Conservation (phyloP, 192 early-diverging fungal species). For the Umbelopsis ramanniana region DNA sequence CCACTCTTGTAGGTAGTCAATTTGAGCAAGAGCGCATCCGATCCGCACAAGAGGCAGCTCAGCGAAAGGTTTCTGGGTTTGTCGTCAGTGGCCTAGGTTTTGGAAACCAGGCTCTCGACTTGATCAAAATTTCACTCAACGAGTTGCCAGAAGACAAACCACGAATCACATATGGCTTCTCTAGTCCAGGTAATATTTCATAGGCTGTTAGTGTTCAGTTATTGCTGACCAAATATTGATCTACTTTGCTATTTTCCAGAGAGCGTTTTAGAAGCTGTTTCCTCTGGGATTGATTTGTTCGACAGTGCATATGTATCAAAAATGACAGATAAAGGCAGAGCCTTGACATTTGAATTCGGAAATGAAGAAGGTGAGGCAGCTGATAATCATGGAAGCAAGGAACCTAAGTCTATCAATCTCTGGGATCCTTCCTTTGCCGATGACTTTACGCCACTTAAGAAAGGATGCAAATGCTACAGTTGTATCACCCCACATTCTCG, state of each 20-base stretch:
- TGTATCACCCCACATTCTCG: slow-evolving; percentile 66
- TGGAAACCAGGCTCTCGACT: slow-evolving; percentile 36
- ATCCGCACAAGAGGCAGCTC: slow-evolving; percentile 48
- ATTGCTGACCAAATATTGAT: too few species aligned
- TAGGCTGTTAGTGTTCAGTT: not conserved
- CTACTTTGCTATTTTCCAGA: slow-evolving; percentile 32
- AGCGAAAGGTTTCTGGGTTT: slow-evolving; percentile 55
- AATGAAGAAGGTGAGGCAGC: not conserved
- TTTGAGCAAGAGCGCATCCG: slow-evolving; percentile 51
- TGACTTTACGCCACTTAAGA: slow-evolving; percentile 66
- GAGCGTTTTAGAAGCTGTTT: slow-evolving; percentile 53
- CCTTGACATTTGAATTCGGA: slow-evolving; percentile 61
- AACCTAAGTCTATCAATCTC: slow-evolving; percentile 53
- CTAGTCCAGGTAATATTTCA: slow-evolving; percentile 48
- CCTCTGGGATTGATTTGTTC: slow-evolving; percentile 71
- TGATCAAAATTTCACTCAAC: slow-evolving; percentile 51
- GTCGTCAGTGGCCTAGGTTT: slow-evolving; percentile 50
- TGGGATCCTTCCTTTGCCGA: slow-evolving; percentile 57
- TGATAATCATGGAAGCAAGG: not conserved
- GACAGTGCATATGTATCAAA: slow-evolving; percentile 61
- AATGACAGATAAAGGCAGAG: slow-evolving; percentile 69
- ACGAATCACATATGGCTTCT: slow-evolving; percentile 56
- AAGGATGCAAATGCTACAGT: slow-evolving; percentile 66
- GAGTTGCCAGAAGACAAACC: slow-evolving; percentile 58
- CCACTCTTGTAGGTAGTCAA: slow-evolving; percentile 49